Evolutionary conservation across 305 asterid species (phyloP), one percentile per base, ranked within the genome.

Genomic region (Nicotiana rustica): DNA sequence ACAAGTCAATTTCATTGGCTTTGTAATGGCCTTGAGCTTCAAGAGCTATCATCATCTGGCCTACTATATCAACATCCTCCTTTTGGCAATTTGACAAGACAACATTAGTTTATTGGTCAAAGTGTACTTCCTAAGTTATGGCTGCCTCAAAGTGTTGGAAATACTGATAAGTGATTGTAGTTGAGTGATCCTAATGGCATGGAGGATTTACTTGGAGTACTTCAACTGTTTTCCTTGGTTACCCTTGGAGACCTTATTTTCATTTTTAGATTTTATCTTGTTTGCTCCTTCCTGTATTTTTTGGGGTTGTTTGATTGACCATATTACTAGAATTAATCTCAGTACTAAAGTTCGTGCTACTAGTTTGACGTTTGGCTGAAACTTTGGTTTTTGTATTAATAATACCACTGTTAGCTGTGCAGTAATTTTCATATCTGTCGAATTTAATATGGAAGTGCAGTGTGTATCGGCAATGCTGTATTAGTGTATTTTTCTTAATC

Each of bases 1-100:
- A 85, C 83, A 65, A 85, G 81, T 47, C 81, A 88, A 88, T 85
- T 90, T 88, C 86, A 65, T 88, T 89, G 77, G 84, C 76, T 85
- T 77, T 86, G 87, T 84, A 75, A 82, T 83, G 36, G 79, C 79
- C 25, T 49, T n/a, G 4, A 80, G 88, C 88, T 89, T 88, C 84
- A 81, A 83, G 86, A 85, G 88, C 91, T 84, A 88, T 85, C 64
- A 49, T 73, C 64, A 52, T 14, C 25, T 25, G 62, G 25, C 62
- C 21, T 12, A 25, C 61, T 49, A 61, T 18, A 14, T 73, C 29
- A 41, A 14, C 25, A 73, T 73, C 79, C 79, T 6, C 38, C 61
- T 44, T 47, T 47, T 71, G 56, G 78, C 56, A 68, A 41, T 52
- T 70, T 15, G 14, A 44, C 25, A 25, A 25, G 56, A 36, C 35